Base-by-base conservation (phyloP, 2,329 filamentous ascomycete genomes). In the Microsporum audouinii region DNA sequence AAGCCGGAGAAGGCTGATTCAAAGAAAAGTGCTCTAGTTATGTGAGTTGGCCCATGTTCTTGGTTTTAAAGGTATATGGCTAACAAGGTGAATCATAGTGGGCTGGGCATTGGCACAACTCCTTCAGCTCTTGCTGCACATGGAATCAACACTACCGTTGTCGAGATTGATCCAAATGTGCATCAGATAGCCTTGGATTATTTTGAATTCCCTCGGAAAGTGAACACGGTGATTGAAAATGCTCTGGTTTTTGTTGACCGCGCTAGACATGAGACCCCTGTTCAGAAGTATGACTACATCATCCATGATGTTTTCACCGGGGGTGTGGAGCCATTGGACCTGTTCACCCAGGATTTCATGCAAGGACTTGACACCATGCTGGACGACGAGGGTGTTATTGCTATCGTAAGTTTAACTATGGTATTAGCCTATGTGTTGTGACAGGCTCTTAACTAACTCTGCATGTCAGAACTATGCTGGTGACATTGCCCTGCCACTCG, bases 271-370 rank as follows among this genome's bases (percentile, higher is more conserved):
- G 75, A 59, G 70, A 80, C 56, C 77, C 77, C 60, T 69, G 74
- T 58, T 67, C 75, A 33, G 68, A 76, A 61, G 71, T 99, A 88
- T 72, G 87, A 96, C 76, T 97, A 96, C 77, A 94, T 99, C 69
- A 82, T 99, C 60, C 94, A 99, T 72, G 94, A 99, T 67, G 94
- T 99, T 29, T 99, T 99, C 72, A 99, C 94, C 0, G 94, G 94
- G 29, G 94, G 94, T 59, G 91, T 91, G 0, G 94, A 97, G 72
- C 94, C 94, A 0, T 84, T 91, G 2, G 80, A 86, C 5, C 83
- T 99, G 5, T 99, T 99, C 75, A 97, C 91, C 0, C 73, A 85
- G 3, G 87, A 94, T 67, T 97, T 99, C 69, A 76, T 99, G 49
- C 74, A 82, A 59, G 84, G 87, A 3, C 78, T 99, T 1, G 77